A percentile compares a stretch with the other conserved stretches of the same genome.
phyloP scores from a whole-genome alignment of 2,329 filamentous ascomycete genomes.

The Fusarium liriodendri region DNA sequence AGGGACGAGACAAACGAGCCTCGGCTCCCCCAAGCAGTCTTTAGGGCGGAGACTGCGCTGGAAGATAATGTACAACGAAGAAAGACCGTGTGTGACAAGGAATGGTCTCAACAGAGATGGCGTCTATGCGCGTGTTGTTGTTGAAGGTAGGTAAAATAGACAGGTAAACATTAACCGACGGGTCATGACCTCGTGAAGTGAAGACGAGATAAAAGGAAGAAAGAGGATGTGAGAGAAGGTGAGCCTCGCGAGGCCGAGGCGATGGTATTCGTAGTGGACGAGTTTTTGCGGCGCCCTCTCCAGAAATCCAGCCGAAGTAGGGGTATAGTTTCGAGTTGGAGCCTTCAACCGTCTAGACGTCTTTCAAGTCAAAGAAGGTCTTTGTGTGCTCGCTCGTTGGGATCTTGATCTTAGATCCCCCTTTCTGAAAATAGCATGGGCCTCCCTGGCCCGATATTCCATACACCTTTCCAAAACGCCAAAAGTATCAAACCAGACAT shows the following conservation, averaged over 20 bases:
- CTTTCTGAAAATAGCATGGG: constrained; percentile 33
- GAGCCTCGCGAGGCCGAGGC: constrained; percentile 11
- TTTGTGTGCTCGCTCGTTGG: constrained; percentile 17
- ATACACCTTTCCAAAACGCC: constrained; percentile 53
- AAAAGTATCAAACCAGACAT: constrained; percentile 44
- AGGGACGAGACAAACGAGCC: constrained; percentile 9
- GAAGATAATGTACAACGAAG: constrained; percentile 48
- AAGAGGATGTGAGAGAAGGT: constrained; percentile 20
- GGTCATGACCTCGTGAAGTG: constrained; percentile 50
- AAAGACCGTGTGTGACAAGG: constrained; percentile 18
- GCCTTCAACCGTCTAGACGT: constrained; percentile 16
- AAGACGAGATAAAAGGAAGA: constrained; percentile 32
- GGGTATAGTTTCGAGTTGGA: constrained; percentile 28
- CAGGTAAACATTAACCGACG: constrained; percentile 50
- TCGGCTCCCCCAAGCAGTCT: constrained; percentile 36
- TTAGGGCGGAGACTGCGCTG: constrained; percentile 43
- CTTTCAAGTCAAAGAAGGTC: constrained; percentile 8
- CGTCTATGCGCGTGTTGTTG: constrained; percentile 23
- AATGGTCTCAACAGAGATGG: constrained; percentile 25
- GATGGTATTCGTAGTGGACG: constrained; percentile 5
- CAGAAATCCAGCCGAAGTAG: constrained; percentile 37
- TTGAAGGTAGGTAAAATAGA: constrained; percentile 39
- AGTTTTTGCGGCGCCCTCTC: constrained; percentile 20
- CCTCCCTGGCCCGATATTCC: constrained; percentile 33
- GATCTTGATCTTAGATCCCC: constrained; percentile 29